Percentiles rank a stretch among this genome's conserved stretches.
Conservation (phyloP, 2,329 filamentous ascomycete genomes). For the Mycogone perniciosa region DNA sequence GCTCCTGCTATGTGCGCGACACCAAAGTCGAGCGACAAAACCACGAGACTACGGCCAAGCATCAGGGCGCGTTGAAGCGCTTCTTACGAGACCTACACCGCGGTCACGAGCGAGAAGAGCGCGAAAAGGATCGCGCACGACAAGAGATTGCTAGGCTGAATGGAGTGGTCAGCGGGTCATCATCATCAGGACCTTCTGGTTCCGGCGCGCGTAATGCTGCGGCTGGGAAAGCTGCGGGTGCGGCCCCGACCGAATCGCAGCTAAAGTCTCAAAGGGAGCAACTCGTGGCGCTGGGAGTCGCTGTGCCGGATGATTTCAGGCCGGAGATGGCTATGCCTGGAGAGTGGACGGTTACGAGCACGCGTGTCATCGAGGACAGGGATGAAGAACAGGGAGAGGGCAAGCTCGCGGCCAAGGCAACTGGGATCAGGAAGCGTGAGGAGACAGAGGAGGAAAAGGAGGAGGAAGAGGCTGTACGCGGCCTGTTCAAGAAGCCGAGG, state of each 20-base stretch:
- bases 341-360: conserved; percentile 72
- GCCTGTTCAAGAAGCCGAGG: conserved; percentile 53
- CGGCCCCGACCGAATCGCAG: conserved; percentile 47
- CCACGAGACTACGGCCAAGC: conserved; percentile 79
- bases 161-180: conserved; percentile 55
- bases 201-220: background rate
- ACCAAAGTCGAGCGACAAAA: conserved; percentile 84
- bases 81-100: conserved; percentile 86
- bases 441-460: conserved; percentile 54
- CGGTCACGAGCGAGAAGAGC: conserved; percentile 70
- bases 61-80: conserved; percentile 81
- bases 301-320: conserved; percentile 71
- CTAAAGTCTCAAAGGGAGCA: conserved; percentile 81
- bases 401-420: conserved; percentile 42
- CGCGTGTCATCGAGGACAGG: conserved; percentile 48
- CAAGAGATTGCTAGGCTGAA: conserved; percentile 82
- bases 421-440: conserved; percentile 58
- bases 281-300: conserved; percentile 78
- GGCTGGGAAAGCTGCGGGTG: conserved; percentile 2
- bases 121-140: conserved; percentile 75
- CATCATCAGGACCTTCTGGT: conserved; percentile 23
- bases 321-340: conserved; percentile 81
- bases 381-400: conserved; percentile 34
- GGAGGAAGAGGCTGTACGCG: conserved; percentile 51
- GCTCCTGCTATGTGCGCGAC: conserved; percentile 80